These are phyloP conservation scores for Psilocybe tampanensis DNA, from an alignment of 768 basidiomycete species.

Conservation along the genomic window DNA sequence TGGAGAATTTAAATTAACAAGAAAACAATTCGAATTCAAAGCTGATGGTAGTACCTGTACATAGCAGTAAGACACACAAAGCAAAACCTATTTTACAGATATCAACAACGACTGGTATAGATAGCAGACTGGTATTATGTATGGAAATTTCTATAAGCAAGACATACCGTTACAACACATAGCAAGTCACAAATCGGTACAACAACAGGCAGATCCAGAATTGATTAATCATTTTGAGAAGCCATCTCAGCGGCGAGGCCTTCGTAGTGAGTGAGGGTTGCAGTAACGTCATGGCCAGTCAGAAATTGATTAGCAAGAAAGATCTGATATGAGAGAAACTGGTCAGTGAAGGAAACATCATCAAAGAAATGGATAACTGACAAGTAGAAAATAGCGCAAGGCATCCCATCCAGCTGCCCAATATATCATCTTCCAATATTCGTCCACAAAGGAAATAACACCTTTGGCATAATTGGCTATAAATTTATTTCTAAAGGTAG, in stretches of 20 bases:
- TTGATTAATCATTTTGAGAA: constrained; percentile 31
- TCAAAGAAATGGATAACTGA: not conserved
- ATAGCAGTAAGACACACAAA: too few relatives aligned
- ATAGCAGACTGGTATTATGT: too few relatives aligned
- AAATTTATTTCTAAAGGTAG: constrained; percentile 62
- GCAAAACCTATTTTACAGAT: too few relatives aligned
- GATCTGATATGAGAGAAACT: constrained; percentile 43
- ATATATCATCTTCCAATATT: constrained; percentile 70
- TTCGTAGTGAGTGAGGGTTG: constrained; percentile 58
- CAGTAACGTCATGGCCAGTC: constrained; percentile 47
- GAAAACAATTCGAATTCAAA: too few relatives aligned
- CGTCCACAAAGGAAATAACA: constrained; percentile 52
- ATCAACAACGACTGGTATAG: too few relatives aligned
- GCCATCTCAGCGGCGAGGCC: constrained; percentile 52
- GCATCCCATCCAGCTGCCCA: constrained; percentile 70
- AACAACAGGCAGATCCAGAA: too few relatives aligned
- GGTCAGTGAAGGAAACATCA: not conserved
- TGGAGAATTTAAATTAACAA: too few relatives aligned
- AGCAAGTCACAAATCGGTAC: not conserved
- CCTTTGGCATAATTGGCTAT: constrained; percentile 58
- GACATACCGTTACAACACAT: too few relatives aligned
- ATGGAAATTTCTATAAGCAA: too few relatives aligned
- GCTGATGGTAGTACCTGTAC: too few relatives aligned
- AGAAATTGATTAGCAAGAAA: constrained; percentile 58
- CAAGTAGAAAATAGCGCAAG: constrained; percentile 44